These are phyloP conservation scores for Cicer yamashitae DNA, from an alignment of 306 rosid species.

Conservation along the genomic window DNA sequence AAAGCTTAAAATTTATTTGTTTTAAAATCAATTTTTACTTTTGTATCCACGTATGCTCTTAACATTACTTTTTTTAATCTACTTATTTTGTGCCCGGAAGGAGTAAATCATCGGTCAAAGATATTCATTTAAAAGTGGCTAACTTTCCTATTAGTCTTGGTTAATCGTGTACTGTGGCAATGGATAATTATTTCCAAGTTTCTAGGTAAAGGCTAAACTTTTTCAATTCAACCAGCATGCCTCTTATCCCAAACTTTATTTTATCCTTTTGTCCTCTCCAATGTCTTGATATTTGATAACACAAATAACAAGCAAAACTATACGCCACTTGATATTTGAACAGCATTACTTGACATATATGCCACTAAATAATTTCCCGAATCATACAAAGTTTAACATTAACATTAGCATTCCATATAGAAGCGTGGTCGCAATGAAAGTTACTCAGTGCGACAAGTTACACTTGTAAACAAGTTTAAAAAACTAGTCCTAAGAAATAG, in stretches of 20 bases:
- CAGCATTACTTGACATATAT: conserved; percentile 1
- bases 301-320: conserved; percentile 16
- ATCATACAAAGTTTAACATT: conserved; percentile 17
- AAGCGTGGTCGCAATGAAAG: conserved; percentile 5
- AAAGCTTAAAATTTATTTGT: no score
- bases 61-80: no score
- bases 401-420: not conserved
- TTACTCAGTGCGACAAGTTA: conserved; percentile 9
- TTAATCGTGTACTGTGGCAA: not conserved
- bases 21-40: no score
- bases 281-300: not conserved
- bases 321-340: not conserved
- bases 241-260: not conserved
- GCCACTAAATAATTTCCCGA: conserved; percentile 8
- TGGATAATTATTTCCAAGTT: not conserved
- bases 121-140: not conserved
- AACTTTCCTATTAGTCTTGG: not conserved
- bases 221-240: conserved; percentile 11
- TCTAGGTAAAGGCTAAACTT: conserved; percentile 23
- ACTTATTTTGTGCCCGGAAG: no score
- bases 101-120: not conserved
- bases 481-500: conserved; percentile 36
- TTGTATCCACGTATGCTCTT: no score
- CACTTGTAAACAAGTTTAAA: conserved; percentile 9
- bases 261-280: not conserved